Evolutionary conservation across 495 filamentous ascomycete species (phyloP).

Genomic region (Margaritispora aquatica): DNA sequence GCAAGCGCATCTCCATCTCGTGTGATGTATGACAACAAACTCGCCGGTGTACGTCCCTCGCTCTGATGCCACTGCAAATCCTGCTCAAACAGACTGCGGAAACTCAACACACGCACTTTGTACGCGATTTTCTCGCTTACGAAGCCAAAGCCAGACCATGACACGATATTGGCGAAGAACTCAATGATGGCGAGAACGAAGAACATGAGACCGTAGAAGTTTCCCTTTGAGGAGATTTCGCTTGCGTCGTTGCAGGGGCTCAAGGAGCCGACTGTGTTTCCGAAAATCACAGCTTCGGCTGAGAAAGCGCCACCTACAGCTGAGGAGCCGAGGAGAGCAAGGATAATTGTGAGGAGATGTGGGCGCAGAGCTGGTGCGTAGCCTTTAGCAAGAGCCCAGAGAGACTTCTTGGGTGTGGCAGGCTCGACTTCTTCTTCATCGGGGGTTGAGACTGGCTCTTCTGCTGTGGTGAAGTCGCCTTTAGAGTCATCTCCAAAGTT

Average conservation of each 20-base stretch:
- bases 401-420: background rate
- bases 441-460: background rate
- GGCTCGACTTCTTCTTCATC: background rate
- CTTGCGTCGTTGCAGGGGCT: constrained; percentile 36
- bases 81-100: constrained; percentile 44
- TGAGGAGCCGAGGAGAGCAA: constrained; percentile 34
- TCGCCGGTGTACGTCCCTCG: constrained; percentile 35
- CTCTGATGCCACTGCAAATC: constrained; percentile 46
- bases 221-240: constrained; percentile 25
- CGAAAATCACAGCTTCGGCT: constrained; percentile 46
- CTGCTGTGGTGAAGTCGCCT: background rate
- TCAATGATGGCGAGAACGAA: constrained; percentile 41
- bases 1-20: constrained; percentile 42
- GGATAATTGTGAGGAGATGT: constrained; percentile 31
- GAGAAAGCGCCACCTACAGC: constrained; percentile 43
- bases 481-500: background rate
- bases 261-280: constrained; percentile 38
- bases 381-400: background rate
- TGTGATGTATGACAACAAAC: constrained; percentile 43
- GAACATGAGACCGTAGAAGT: constrained; percentile 46
- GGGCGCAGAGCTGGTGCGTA: constrained; percentile 17
- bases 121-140: constrained; percentile 46
- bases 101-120: constrained; percentile 40
- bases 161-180: constrained; percentile 45
- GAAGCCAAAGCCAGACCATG: constrained; percentile 42